Percentiles rank a stretch among this genome's conserved stretches.
These are phyloP conservation scores for Decorospora gaudefroyi DNA, from an alignment of 2,329 filamentous ascomycete genomes.

Conservation along the genomic window DNA sequence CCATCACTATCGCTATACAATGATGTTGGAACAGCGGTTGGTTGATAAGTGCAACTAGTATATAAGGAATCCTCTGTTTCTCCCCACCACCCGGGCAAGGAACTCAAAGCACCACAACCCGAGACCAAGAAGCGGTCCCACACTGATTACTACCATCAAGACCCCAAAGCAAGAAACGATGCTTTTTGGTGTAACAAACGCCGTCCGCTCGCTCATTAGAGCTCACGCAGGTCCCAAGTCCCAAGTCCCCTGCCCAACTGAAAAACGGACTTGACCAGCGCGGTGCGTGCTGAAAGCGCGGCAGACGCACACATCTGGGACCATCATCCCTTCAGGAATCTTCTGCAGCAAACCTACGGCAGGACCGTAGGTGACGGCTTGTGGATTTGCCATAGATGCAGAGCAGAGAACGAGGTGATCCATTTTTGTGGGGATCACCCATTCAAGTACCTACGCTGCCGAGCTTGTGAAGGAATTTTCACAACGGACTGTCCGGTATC, in stretches of 20 bases:
- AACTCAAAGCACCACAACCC: too few species aligned
- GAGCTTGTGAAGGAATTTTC: neutral
- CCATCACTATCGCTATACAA: too few species aligned
- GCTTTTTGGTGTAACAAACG: neutral
- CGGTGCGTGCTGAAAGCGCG: neutral
- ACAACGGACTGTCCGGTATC: too few species aligned
- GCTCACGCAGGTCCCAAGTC: too few species aligned
- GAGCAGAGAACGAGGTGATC: neutral
- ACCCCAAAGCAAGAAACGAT: too few species aligned
- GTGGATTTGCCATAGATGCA: neutral
- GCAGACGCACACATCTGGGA: neutral
- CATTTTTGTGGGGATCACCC: neutral
- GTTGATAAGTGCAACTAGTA: too few species aligned
- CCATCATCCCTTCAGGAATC: neutral
- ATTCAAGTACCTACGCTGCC: neutral
- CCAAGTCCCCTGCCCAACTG: neutral
- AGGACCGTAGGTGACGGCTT: neutral
- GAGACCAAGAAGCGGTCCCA: too few species aligned
- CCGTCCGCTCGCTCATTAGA: neutral
- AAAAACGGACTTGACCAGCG: neutral
- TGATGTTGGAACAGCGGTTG: too few species aligned
- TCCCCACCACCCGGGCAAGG: too few species aligned
- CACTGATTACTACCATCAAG: too few species aligned
- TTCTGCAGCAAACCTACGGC: neutral
- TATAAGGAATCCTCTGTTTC: too few species aligned